A percentile compares a stretch with the other conserved stretches of the same genome.
phyloP scores from a whole-genome alignment of 345 rosid species.

The Bruguiera sexangula region DNA sequence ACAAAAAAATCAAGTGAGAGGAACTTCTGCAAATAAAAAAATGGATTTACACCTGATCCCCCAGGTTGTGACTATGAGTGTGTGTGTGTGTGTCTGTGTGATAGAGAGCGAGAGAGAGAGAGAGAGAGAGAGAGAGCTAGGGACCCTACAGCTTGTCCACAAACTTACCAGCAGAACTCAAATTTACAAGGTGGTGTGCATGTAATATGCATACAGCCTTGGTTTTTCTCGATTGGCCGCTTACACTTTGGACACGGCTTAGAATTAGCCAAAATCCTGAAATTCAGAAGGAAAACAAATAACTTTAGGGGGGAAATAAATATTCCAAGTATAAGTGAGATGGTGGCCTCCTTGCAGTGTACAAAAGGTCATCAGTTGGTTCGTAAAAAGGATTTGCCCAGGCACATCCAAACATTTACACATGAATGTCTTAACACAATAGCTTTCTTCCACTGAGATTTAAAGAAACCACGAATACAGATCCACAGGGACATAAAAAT shows the following conservation, averaged over 20 bases:
- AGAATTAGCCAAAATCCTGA: conserved; percentile 40
- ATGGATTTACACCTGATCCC: too few relatives aligned
- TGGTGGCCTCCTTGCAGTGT: background rate
- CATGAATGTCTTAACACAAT: background rate
- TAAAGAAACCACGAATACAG: background rate
- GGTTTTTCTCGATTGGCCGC: conserved; percentile 39
- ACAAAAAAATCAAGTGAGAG: background rate
- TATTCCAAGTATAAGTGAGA: background rate
- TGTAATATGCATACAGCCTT: conserved; percentile 44
- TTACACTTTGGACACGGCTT: conserved; percentile 41
- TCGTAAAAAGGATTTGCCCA: background rate
- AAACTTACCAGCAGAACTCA: conserved; percentile 71
- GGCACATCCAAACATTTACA: background rate
- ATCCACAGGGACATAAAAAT: too few relatives aligned
- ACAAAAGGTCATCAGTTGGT: background rate
- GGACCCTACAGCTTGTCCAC: conserved; percentile 1
- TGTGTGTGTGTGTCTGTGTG: too few relatives aligned
- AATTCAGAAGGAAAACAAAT: conserved; percentile 1
- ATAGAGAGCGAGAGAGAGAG: background rate
- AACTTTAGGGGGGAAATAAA: background rate
- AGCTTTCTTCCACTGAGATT: background rate
- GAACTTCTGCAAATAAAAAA: too few relatives aligned
- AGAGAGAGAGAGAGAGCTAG: background rate
- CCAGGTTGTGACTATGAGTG: too few relatives aligned
- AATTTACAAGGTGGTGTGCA: conserved; percentile 81